Evolutionary conservation across 169 alveolate species (phyloP).

Genomic region (Cryptosporidium ryanae): DNA sequence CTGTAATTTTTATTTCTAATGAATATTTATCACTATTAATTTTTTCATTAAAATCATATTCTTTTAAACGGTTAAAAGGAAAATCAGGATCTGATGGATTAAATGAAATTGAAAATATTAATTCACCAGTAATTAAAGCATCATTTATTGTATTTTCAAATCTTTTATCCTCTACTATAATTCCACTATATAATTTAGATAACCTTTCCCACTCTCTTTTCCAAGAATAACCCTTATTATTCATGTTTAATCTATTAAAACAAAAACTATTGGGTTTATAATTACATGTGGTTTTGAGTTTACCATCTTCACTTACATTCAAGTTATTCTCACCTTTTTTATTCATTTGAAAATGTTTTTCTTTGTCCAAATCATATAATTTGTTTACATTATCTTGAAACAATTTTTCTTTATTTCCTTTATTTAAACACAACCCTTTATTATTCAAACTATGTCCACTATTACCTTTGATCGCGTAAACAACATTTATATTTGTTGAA

Average conservation of each 20-base stretch:
- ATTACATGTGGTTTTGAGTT: not conserved
- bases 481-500: too few relatives aligned
- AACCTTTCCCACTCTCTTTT: constrained; percentile 5
- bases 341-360: too few relatives aligned
- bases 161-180: not conserved
- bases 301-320: too few relatives aligned
- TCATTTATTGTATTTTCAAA: not conserved
- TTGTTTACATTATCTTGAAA: too few relatives aligned
- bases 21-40: not conserved
- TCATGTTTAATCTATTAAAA: not conserved
- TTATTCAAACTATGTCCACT: too few relatives aligned
- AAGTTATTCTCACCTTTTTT: too few relatives aligned
- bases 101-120: not conserved
- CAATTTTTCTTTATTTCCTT: too few relatives aligned
- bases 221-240: constrained; percentile 4
- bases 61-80: constrained; percentile 16
- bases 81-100: constrained; percentile 67
- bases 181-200: constrained; percentile 3
- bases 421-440: too few relatives aligned
- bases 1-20: constrained; percentile 1
- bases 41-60: constrained; percentile 8
- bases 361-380: too few relatives aligned
- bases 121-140: constrained; percentile 1
- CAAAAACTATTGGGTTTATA: not conserved
- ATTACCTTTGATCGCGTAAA: too few relatives aligned